Conservation (phyloP, 768 basidiomycete genomes). For the Coprinellus micaceus region DNA sequence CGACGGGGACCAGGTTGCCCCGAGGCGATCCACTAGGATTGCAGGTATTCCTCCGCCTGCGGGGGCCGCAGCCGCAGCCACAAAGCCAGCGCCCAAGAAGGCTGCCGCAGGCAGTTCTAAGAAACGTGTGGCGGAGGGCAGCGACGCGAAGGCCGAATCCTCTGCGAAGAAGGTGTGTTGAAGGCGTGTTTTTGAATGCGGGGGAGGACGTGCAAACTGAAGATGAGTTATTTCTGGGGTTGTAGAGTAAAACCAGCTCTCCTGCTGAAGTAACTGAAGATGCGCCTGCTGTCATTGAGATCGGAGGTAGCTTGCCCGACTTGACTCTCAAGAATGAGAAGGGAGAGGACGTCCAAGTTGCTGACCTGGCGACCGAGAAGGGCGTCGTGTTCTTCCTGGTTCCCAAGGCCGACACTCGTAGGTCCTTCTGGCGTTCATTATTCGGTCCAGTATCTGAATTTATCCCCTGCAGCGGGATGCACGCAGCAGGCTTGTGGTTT, state of each 20-base stretch:
- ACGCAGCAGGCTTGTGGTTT: slow-evolving; percentile 92
- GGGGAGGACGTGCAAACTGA: too few species aligned
- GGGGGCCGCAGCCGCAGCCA: too few species aligned
- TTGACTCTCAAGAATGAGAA: slow-evolving; percentile 82
- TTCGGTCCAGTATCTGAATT: neutral
- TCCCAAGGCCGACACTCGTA: slow-evolving; percentile 84
- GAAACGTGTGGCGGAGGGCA: slow-evolving; percentile 36
- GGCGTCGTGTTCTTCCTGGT: slow-evolving; percentile 82
- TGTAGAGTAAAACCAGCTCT: slow-evolving; percentile 31
- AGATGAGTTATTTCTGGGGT: slow-evolving; percentile 5
- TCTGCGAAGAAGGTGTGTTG: slow-evolving; percentile 38
- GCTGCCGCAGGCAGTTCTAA: slow-evolving; percentile 32
- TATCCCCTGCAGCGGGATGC: slow-evolving; percentile 59
- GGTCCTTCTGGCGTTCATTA: slow-evolving; percentile 21
- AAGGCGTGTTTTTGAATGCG: too few species aligned
- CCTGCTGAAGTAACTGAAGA: slow-evolving; percentile 21
- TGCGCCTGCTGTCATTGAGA: slow-evolving; percentile 42
- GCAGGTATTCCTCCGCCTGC: slow-evolving; percentile 45
- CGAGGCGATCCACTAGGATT: slow-evolving; percentile 56
- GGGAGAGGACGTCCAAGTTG: slow-evolving; percentile 71
- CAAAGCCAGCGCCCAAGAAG: slow-evolving; percentile 18
- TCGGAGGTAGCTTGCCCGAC: slow-evolving; percentile 74
- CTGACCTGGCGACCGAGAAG: slow-evolving; percentile 58
- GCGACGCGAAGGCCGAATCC: slow-evolving; percentile 28
- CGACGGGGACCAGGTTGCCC: slow-evolving; percentile 31